Evolutionary conservation across 2,329 filamentous ascomycete species (phyloP), one percentile per base, ranked within the genome.

Genomic region (Fusarium nodosum): DNA sequence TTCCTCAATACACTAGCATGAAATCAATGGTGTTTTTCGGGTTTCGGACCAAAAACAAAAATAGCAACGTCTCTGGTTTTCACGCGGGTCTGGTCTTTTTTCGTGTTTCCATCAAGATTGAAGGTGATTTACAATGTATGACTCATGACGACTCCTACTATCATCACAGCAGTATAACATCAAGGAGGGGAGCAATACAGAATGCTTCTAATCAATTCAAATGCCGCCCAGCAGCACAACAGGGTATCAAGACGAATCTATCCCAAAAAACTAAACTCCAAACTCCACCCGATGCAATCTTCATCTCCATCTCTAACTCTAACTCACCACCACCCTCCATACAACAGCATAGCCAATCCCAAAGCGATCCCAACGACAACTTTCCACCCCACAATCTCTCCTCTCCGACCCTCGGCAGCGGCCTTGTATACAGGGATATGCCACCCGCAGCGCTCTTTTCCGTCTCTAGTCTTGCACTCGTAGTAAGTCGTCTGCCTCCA

Each of bases 11-110:
- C 77, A 78, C 77, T 79, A 79, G 79, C 79, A 81, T 81, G 79
- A 81, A 79, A 79, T 76, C 75, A 80, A 80, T 75, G 79, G 78
- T 80, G 78, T 81, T 79, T 58, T 80, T 74, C 77, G 79, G 77
- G 76, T 79, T 77, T 77, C 76, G 78, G 78, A 78, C 77, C 60
- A 64, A 64, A 64, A 78, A 76, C 13, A 74, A 69, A 71, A 73
- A 66, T 70, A 72, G 65, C 64, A 65, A 73, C 62, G 66, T 70
- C 59, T 67, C 64, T 72, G 45, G 41, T 65, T 59, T 55, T 30
- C 51, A 45, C 47, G 55, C 46, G 52, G 52, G 58, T 47, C 22
- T 54, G 24, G 33, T 34, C 26, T 54, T 24, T 64, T 47, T 41
- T 54, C 44, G 46, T 20, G n/a, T 46, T 46, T 45, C 11, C 28